Percentiles rank a stretch among this genome's conserved stretches.
Evolutionary conservation across 176 grass and related monocot species (phyloP).

Genomic region (Bolboschoenus planiculmis): DNA sequence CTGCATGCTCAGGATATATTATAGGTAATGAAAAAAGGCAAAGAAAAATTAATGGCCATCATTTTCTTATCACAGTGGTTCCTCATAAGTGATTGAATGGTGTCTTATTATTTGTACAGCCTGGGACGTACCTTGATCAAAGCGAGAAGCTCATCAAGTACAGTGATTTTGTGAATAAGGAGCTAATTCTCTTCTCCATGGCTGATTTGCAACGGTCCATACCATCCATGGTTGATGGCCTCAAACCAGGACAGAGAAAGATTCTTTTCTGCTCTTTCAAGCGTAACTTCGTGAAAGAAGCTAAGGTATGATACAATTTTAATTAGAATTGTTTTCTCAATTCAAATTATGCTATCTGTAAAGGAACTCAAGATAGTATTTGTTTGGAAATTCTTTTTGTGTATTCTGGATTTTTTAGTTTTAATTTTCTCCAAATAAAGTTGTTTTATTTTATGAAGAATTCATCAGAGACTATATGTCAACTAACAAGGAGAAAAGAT

Average conservation of each 20-base stretch:
- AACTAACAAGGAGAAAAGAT: neutral
- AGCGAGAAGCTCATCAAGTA: constrained; percentile 49
- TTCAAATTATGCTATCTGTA: neutral
- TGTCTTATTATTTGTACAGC: constrained; percentile 27
- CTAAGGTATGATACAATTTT: constrained; percentile 14
- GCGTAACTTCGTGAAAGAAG: constrained; percentile 26
- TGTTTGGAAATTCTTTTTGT: neutral
- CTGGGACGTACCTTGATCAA: constrained; percentile 74
- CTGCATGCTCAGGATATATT: neutral
- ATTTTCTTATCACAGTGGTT: no score
- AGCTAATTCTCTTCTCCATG: constrained; percentile 81
- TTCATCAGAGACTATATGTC: neutral
- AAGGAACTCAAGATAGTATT: neutral
- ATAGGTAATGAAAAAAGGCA: no score
- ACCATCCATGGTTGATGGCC: constrained; percentile 48
- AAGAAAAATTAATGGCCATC: no score
- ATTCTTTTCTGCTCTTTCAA: constrained; percentile 30
- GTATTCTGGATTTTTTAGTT: neutral
- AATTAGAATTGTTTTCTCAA: neutral
- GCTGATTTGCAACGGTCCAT: constrained; percentile 70
- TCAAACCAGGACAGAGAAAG: constrained; percentile 35
- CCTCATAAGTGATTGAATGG: neutral
- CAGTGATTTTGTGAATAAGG: constrained; percentile 91
- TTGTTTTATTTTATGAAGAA: neutral
- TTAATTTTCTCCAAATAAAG: neutral